A percentile compares a stretch with the other conserved stretches of the same genome.
Conservation (phyloP, 148 eudicot genomes). For the Nyssa sinensis region DNA sequence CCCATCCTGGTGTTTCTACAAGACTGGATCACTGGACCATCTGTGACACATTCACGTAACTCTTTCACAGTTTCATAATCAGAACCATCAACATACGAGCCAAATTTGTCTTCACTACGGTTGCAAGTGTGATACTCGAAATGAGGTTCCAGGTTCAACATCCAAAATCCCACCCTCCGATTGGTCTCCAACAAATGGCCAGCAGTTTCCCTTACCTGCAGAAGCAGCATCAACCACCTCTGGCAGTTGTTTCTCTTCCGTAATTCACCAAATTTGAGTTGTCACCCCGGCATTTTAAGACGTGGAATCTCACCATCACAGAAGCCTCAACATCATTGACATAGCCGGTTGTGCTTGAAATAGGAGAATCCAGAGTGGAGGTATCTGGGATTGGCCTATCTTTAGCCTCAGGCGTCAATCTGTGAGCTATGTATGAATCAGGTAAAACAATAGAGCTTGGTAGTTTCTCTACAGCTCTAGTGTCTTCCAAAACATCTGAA, state of each 20-base stretch:
- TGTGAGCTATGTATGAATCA: conserved; percentile 10
- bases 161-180: conserved; percentile 4
- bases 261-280: conserved; percentile 16
- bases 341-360: conserved; percentile 29
- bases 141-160: conserved; percentile 13
- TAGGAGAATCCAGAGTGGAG: conserved; percentile 16
- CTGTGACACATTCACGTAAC: conserved; percentile 10
- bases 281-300: conserved; percentile 51
- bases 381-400: conserved; percentile 21
- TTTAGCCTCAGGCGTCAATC: conserved; percentile 18
- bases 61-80: conserved; percentile 26
- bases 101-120: conserved; percentile 22
- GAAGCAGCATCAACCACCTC: conserved; percentile 11
- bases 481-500: conserved; percentile 20
- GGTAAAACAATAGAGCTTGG: conserved; percentile 23
- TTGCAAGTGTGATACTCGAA: conserved; percentile 12
- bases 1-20: conserved; percentile 22
- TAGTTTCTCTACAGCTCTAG: conserved; percentile 23
- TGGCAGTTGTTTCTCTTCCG: conserved; percentile 14
- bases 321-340: conserved; percentile 49
- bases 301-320: conserved; percentile 60
- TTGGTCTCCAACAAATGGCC: conserved; percentile 4
- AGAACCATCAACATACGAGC: conserved; percentile 22
- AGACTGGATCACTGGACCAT: conserved; percentile 17
- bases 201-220: conserved; percentile 8